Base-by-base conservation (phyloP, 306 rosid species). In the Lagenaria siceraria region DNA sequence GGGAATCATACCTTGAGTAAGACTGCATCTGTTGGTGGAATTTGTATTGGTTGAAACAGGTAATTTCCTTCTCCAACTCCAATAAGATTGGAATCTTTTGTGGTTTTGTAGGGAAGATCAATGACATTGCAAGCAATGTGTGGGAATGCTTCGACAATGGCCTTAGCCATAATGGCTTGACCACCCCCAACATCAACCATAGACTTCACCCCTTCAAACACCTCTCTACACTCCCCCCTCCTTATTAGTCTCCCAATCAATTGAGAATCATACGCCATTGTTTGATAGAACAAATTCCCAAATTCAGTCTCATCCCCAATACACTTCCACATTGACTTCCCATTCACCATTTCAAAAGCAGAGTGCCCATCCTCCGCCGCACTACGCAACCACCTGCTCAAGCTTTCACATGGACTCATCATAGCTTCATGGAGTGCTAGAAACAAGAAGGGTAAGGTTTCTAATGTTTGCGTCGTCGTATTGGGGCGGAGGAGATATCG, bases 151-250 rank as follows among this genome's bases (percentile, higher is more conserved):
- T 76, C 53, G 5, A 72, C 86, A 46, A 88, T 78, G 11, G 78
- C 86, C 51, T 48, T 86, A 10, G 84, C 82, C 85, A 85, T 40
- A 5, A 69, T 36, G 0, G 87, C 91, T 0, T 70, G 78, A 33
- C 87, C 86, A 2, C 91, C 86, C 2, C 80, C 87, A n/a, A 87
- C 83, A 76, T 87, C 89, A 7, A 85, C 87, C 80, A 88, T 10
- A 0, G 89, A 80, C 21, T 48, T 46, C 77, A 85, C n/a, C 1
- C 89, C 82, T 12, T 76, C 51, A 8, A 88, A 88, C 46, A 82
- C 86, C 0, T 53, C 68, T 60, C 60, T 40, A 40, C 72, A 78
- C 58, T 78, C 78, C 13, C 6, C 7, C 6, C 79, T 74, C 6
- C 56, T n/a, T 56, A 85, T 33, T 7, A 63, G 17, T 42, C 35